Conservation (phyloP, 2,329 filamentous ascomycete species). For the Aureobasidium musti region DNA sequence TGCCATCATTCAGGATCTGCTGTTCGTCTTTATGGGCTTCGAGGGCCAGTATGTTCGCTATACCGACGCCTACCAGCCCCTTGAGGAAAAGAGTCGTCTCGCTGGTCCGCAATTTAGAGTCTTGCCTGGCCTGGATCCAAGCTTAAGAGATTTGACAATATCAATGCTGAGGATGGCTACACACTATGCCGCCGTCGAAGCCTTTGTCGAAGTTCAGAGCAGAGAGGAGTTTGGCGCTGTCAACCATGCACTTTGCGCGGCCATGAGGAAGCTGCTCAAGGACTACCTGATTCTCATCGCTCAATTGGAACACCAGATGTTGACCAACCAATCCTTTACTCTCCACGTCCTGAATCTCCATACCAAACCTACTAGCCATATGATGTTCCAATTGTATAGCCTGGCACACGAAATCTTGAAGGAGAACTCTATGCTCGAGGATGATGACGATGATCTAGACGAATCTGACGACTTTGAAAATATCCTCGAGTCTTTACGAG, state of each 20-base stretch:
- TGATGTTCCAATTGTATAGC: slow-evolving; percentile 86
- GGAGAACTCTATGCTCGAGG: slow-evolving; percentile 83
- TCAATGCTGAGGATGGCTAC: slow-evolving; percentile 94
- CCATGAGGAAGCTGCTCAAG: slow-evolving; percentile 84
- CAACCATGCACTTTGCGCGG: slow-evolving; percentile 94
- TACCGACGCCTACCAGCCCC: slow-evolving; percentile 76
- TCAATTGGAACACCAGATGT: slow-evolving; percentile 88
- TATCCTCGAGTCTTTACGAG: slow-evolving; percentile 83
- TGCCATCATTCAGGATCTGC: slow-evolving; percentile 81
- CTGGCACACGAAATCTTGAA: slow-evolving; percentile 85
- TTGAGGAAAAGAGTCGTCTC: slow-evolving; percentile 82
- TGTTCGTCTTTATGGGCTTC: slow-evolving; percentile 97
- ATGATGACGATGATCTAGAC: slow-evolving; percentile 62
- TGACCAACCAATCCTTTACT: slow-evolving; percentile 87
- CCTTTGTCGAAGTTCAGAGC: slow-evolving; percentile 93
- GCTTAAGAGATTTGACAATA: slow-evolving; percentile 79
- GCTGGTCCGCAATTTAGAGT: slow-evolving; percentile 80
- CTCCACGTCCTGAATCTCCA: slow-evolving; percentile 92
- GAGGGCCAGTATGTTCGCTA: slow-evolving; percentile 98
- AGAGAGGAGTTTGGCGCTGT: slow-evolving; percentile 90
- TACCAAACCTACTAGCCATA: slow-evolving; percentile 84
- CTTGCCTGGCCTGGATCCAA: slow-evolving; percentile 82
- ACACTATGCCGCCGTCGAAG: slow-evolving; percentile 86
- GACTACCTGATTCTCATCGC: slow-evolving; percentile 93
- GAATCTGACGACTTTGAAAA: slow-evolving; percentile 81